Evolutionary conservation across 2,329 filamentous ascomycete genomes (phyloP).

Genomic region (Calonectria naviculata): DNA sequence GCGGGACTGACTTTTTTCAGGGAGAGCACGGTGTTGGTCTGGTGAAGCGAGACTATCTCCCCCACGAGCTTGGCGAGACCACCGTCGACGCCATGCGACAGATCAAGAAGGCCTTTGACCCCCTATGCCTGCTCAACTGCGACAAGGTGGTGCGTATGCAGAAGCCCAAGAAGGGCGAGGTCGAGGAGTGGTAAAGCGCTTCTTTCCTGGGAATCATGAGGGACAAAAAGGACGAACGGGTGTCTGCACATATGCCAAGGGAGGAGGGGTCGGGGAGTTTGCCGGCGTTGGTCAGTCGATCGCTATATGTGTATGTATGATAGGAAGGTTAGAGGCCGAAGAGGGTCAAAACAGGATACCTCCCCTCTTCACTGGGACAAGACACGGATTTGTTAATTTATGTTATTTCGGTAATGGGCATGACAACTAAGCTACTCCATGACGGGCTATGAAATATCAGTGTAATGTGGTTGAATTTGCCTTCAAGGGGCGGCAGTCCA

Average conservation of each 20-base stretch:
- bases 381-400: conserved; percentile 6
- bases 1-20: conserved; percentile 42
- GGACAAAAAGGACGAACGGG: background rate
- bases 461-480: background rate
- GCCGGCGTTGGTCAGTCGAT: conserved; percentile 6
- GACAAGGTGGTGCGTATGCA: conserved; percentile 76
- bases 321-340: conserved; percentile 12
- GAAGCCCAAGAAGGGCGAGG: conserved; percentile 54
- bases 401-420: background rate
- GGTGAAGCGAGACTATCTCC: conserved; percentile 86
- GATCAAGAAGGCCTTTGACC: conserved; percentile 86
- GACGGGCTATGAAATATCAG: background rate
- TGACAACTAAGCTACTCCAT: background rate
- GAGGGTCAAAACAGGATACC: conserved; percentile 16
- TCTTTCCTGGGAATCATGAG: background rate
- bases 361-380: conserved; percentile 5
- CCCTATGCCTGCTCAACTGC: conserved; percentile 75
- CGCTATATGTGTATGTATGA: background rate
- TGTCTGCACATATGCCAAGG: background rate
- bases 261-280: conserved; percentile 9
- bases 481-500: background rate
- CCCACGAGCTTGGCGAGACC: conserved; percentile 78
- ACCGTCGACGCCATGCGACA: conserved; percentile 88
- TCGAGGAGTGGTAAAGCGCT: conserved; percentile 55
- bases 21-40: conserved; percentile 88